Evolutionary conservation across 2,329 filamentous ascomycete genomes (phyloP), one percentile per base, ranked within the genome.

Genomic region (Pseudogymnoascus sp.): DNA sequence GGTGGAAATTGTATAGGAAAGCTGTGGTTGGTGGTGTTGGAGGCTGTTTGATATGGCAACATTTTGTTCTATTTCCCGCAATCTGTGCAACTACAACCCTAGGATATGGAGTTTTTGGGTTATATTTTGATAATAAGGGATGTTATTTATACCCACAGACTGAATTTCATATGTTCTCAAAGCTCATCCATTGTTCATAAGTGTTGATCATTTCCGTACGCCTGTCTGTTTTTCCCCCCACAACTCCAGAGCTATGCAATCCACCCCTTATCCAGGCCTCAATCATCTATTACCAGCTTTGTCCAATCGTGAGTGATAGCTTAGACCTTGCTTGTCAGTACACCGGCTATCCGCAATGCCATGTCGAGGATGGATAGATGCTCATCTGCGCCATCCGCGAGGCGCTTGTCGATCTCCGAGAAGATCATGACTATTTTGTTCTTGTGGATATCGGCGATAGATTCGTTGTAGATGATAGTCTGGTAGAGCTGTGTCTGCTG

Each of bases 331-430:
- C 18, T 60, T 23, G 59, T 40, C 73, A 96, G 73, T 64, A 95
- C 86, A 31, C 84, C 84, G 0, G 90, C 90, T 77, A 96, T 89
- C 71, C 90, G 87, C 72, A 97, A 80, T 5, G 89, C 83, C 67
- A 97, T 74, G 75, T 99, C 93, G 34, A 99, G 78, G 64, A 97
- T 89, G 0, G 90, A 91, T 23, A 99, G 79, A 74, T 99, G 93
- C 77, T 99, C 95, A 72, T 99, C 95, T 2, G 93, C 89, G 7
- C 95, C 95, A 75, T 99, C 96, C 5, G 96, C 89, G 56, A 99
- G 77, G 67, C 95, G 84, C 81, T 97, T 97, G 73, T 99, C 95
- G 28, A 93, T 83, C 75, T 97, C 93, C 0, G 93, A 97, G 73
- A 99, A 99, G 3, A 93, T 81, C 66, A 90, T 81, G 59, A 93